A percentile compares a stretch with the other conserved stretches of the same genome.
These are phyloP conservation scores for Atractiella rhizophila DNA, from an alignment of 768 basidiomycete genomes.

Conservation along the genomic window DNA sequence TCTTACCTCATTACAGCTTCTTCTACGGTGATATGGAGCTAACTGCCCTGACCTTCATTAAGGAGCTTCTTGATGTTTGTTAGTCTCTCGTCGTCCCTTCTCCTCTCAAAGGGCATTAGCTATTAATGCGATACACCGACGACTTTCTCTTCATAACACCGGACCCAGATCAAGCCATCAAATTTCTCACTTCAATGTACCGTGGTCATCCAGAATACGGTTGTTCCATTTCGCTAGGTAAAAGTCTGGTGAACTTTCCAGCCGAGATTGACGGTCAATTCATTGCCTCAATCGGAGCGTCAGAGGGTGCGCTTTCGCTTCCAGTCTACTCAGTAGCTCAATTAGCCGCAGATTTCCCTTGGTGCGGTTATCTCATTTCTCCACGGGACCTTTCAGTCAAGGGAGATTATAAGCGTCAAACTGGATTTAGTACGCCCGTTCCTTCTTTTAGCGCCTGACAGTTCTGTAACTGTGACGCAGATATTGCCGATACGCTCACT, in stretches of 20 bases:
- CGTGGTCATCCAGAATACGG: slow-evolving; percentile 68
- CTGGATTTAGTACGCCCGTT: neutral
- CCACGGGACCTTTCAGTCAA: slow-evolving; percentile 50
- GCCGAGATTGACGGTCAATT: slow-evolving; percentile 13
- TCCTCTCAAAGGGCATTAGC: slow-evolving; percentile 27
- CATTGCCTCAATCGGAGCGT: slow-evolving; percentile 23
- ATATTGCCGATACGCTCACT: slow-evolving; percentile 40
- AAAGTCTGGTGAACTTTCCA: slow-evolving; percentile 72
- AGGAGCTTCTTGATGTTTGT: slow-evolving; percentile 39
- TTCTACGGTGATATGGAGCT: slow-evolving; percentile 82
- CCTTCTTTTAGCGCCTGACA: neutral
- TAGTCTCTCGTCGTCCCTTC: neutral
- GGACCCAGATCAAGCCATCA: slow-evolving; percentile 31
- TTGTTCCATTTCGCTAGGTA: slow-evolving; percentile 63
- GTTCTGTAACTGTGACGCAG: slow-evolving; percentile 22
- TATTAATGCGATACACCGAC: slow-evolving; percentile 65
- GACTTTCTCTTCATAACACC: slow-evolving; percentile 80
- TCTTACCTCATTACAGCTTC: slow-evolving; percentile 23
- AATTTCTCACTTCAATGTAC: slow-evolving; percentile 52
- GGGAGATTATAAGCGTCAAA: slow-evolving; percentile 40
- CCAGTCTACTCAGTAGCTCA: slow-evolving; percentile 3
- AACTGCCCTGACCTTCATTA: slow-evolving; percentile 27
- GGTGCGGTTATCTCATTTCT: slow-evolving; percentile 70
- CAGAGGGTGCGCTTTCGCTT: slow-evolving; percentile 1
- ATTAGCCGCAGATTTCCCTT: slow-evolving; percentile 44